These are phyloP conservation scores for Chytridium lagenaria DNA, from an alignment of 371 early-diverging fungal species.

Conservation along the genomic window DNA sequence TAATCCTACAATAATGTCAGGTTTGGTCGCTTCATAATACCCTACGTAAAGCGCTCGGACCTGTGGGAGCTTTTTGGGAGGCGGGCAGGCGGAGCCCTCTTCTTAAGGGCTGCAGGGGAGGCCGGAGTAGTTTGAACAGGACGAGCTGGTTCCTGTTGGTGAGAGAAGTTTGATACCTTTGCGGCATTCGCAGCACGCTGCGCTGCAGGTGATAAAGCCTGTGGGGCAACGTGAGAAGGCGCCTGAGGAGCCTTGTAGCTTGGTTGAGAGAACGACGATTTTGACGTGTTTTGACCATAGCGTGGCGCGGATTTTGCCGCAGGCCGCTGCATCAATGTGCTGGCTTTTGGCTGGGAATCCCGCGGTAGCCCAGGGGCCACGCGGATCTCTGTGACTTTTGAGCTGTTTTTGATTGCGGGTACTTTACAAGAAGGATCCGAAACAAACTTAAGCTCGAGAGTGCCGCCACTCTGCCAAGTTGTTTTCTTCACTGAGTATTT, in stretches of 20 bases:
- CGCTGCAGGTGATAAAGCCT: background rate
- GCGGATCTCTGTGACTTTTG: conserved; percentile 56
- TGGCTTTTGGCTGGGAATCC: conserved; percentile 46
- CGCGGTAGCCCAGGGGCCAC: conserved; percentile 55
- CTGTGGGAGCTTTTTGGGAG: conserved; percentile 56
- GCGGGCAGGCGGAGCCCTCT: conserved; percentile 60
- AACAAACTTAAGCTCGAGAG: conserved; percentile 50
- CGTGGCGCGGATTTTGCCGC: background rate
- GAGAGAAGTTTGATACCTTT: background rate
- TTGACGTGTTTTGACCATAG: background rate
- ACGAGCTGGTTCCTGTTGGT: conserved; percentile 1
- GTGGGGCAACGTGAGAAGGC: background rate
- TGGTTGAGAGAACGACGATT: background rate
- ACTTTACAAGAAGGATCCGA: conserved; percentile 41
- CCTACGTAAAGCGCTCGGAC: conserved; percentile 57
- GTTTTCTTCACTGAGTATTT: conserved; percentile 64
- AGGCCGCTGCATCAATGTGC: conserved; percentile 34
- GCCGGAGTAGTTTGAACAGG: conserved; percentile 17
- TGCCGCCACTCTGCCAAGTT: conserved; percentile 57
- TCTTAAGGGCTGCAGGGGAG: conserved; percentile 42
- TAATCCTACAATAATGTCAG: conserved; percentile 30
- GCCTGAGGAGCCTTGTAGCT: conserved; percentile 4
- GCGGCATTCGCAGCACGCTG: background rate
- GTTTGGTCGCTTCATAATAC: conserved; percentile 54
- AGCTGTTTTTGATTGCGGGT: conserved; percentile 44